Evolutionary conservation across 208 protist genomes (phyloP).

Genomic region (Leishmania guyanensis): DNA sequence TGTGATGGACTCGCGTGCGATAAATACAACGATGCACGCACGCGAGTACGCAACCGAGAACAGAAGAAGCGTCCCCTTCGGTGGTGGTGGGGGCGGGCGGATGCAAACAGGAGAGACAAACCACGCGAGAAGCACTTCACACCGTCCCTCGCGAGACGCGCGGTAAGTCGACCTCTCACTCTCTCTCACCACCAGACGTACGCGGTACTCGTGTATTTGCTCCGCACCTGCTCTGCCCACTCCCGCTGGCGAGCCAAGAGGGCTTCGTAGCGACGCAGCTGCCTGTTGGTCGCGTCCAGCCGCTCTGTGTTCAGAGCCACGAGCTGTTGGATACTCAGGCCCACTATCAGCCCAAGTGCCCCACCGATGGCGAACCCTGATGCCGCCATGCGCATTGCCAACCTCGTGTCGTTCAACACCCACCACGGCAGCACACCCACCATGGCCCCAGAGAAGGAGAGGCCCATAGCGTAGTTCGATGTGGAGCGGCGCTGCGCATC

Average conservation of each 20-base stretch:
- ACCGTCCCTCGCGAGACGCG: background rate
- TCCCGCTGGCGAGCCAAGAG: slow-evolving; percentile 70
- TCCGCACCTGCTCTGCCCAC: slow-evolving; percentile 58
- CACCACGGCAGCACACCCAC: slow-evolving; percentile 89
- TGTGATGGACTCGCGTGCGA: background rate
- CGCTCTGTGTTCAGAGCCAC: slow-evolving; percentile 71
- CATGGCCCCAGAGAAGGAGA: slow-evolving; percentile 71
- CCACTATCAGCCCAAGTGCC: slow-evolving; percentile 60
- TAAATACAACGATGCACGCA: background rate
- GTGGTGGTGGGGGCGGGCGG: no score
- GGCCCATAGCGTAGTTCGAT: slow-evolving; percentile 72
- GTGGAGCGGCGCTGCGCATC: slow-evolving; percentile 67
- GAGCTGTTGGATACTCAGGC: slow-evolving; percentile 54
- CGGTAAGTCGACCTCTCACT: background rate
- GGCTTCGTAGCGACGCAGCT: slow-evolving; percentile 85
- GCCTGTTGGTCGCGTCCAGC: slow-evolving; percentile 68
- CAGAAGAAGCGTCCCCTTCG: no score
- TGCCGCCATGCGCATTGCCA: slow-evolving; percentile 65
- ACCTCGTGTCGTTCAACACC: slow-evolving; percentile 66
- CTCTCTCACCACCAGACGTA: slow-evolving; percentile 75
- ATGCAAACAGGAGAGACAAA: background rate
- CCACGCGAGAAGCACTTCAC: background rate
- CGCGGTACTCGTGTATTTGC: slow-evolving; percentile 32
- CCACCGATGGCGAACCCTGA: slow-evolving; percentile 70
- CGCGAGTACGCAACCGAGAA: background rate